phyloP scores from a whole-genome alignment of 1,284 basidiomycete species.

The Phaffia rhodozyma region DNA sequence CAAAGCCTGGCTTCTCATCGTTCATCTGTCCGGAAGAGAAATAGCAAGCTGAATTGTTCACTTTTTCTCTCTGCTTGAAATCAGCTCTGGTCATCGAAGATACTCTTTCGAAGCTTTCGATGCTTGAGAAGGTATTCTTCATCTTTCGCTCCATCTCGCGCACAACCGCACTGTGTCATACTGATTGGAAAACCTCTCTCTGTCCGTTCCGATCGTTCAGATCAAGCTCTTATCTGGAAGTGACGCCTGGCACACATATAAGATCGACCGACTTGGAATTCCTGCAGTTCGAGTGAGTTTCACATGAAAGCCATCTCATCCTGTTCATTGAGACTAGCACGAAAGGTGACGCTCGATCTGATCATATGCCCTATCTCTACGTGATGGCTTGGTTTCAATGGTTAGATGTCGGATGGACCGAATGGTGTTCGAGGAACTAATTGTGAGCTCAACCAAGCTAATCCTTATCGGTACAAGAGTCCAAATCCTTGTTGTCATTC shows the following conservation, averaged over 20 bases:
- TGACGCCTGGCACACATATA: conserved; percentile 62
- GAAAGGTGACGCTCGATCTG: not conserved
- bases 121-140: not conserved
- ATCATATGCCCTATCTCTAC: not conserved
- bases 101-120: not conserved
- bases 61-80: no score
- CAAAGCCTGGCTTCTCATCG: no score
- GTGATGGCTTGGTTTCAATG: not conserved
- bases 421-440: conserved; percentile 8
- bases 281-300: conserved; percentile 53
- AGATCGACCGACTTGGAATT: conserved; percentile 50
- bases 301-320: conserved; percentile 8
- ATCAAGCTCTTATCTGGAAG: conserved; percentile 57
- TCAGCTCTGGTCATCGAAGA: not conserved
- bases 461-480: no score
- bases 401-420: conserved; percentile 6
- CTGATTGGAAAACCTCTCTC: no score
- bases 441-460: not conserved
- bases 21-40: no score
- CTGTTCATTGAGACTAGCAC: not conserved
- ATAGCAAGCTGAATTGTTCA: no score
- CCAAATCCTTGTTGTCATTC: no score
- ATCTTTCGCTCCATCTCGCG: no score
- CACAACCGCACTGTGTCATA: no score
- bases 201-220: conserved; percentile 22